Evolutionary conservation across 2,329 filamentous ascomycete genomes (phyloP), one percentile per base, ranked within the genome.

Genomic region (Aspergillus calidoustus): DNA sequence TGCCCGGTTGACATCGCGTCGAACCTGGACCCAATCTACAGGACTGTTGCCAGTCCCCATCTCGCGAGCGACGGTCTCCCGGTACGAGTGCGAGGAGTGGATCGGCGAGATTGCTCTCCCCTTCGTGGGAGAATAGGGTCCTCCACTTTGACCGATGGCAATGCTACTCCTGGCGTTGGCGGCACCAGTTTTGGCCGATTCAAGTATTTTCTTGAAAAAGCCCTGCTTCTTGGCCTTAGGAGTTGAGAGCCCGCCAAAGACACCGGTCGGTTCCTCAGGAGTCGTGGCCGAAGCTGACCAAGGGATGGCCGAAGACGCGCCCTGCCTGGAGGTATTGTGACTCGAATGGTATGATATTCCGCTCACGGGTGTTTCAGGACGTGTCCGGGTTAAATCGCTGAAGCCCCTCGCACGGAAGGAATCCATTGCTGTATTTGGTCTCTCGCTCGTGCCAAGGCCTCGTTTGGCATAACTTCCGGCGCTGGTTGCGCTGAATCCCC

Each of bases 1-100:
- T 3, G 94, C 96, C 41, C 95, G 87, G 76, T 99, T 98, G 51
- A 99, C 90, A 77, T 99, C 96, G 50, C 95, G 88, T 41, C 95
- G 90, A 23, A 98, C 93, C 75, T 98, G 93, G n/a, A 99, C 93
- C 93, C 95, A 99, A 74, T 98, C 94, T 15, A 91, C 80, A 28
- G 74, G 68, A 60, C 77, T 81, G 69, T 79, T 74, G 43, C 81
- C 84, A 7, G 90, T 76, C 2, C 90, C 92, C 84, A 90, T 90
- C 19, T 96, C 92, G 59, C 86, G 84, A 15, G 87, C 85, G 13
- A 87, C 85, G 4, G 84, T 79, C 64, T 87, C 86, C 50, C 82
- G 69, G 22, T 62, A 66, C 0, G 68, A 69, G 17, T 81, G 58
- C 68, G 72, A 63, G 44, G 71, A 68, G 46, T 69, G 68, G 54